Evolutionary conservation across 139 green algal species (phyloP).

Genomic region (Volvox reticuliferus): DNA sequence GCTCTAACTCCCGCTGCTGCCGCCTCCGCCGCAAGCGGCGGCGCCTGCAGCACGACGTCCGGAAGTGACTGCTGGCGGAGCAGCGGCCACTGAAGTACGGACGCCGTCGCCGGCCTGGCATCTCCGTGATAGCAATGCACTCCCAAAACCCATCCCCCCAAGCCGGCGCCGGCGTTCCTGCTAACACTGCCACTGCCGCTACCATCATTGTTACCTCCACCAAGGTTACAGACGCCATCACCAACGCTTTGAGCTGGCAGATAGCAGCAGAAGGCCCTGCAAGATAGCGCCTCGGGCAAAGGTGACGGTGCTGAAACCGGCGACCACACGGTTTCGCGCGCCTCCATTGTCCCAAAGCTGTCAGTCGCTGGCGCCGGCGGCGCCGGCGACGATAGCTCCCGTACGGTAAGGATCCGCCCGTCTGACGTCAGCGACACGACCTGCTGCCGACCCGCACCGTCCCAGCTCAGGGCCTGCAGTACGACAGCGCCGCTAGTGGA

Average conservation of each 20-base stretch:
- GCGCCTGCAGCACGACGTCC: not conserved
- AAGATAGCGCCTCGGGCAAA: not conserved
- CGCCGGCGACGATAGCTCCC: not conserved
- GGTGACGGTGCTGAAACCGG: not conserved
- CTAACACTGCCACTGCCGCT: not conserved
- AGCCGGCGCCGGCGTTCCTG: not conserved
- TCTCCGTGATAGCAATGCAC: not conserved
- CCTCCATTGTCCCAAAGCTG: not conserved
- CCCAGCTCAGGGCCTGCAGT: slow-evolving; percentile 2
- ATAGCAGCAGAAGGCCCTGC: slow-evolving; percentile 1
- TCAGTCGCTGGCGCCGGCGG: not conserved
- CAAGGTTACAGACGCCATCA: not conserved
- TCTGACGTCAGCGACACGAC: not conserved
- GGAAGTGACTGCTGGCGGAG: not conserved
- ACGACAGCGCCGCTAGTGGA: not conserved
- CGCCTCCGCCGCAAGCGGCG: not conserved
- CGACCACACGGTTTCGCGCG: not conserved
- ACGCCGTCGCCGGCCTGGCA: not conserved
- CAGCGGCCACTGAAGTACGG: slow-evolving; percentile 5
- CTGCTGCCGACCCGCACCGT: slow-evolving; percentile 29
- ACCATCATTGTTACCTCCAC: not conserved
- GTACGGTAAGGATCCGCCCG: not conserved
- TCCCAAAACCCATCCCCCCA: not conserved
- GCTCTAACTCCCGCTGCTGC: not conserved
- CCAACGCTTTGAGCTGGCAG: not conserved